Base-by-base conservation (phyloP, 371 early-diverging fungal genomes). In the Mortierella sp. region DNA sequence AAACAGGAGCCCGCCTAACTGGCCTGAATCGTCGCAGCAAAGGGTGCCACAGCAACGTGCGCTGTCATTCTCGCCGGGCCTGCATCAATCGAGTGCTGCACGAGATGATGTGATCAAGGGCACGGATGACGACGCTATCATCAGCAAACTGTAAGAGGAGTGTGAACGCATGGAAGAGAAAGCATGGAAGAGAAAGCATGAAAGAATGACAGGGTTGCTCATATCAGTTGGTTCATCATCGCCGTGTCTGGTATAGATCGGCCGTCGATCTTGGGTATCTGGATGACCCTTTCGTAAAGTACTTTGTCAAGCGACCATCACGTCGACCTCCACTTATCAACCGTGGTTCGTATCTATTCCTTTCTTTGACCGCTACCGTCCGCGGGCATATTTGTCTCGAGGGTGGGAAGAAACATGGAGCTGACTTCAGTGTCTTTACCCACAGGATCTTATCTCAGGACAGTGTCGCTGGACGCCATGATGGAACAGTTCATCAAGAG, bases 251-350 rank as follows among this genome's bases (percentile, higher is more conserved):
- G 21, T 42, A 27, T 47, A 95, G 96, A n/a, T 94, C 97, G 9
- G 96, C 96, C 0, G 92, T 91, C 9, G 72, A 82, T 1, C 69
- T 86, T 4, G 94, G 94, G 2, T 96, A 98, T 73, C 79, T 96
- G 54, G 51, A 82, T 18, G 97, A 98, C 68, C 90, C 90, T 4
- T 96, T 86, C 80, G 91, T 91, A 16, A 74, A 81, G 48, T 74
- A 80, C 43, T 96, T 98, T 84, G 91, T 94, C 3, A 86, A 85
- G 55, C 81, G 82, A 6, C 82, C 90, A 13, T 82, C 82, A 2
- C 80, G 90, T 21, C 82, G 93, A 13, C 89, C 95, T n/a, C 98
- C 97, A 38, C 85, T 98, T 49, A 96, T 98, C 59, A 97, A 98
- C 73, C 81, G 96, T 81, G 97, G 95, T 84, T 14, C 24, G 48